phyloP scores from a whole-genome alignment of 768 basidiomycete genomes.

The Macrolepiota fuliginosa region DNA sequence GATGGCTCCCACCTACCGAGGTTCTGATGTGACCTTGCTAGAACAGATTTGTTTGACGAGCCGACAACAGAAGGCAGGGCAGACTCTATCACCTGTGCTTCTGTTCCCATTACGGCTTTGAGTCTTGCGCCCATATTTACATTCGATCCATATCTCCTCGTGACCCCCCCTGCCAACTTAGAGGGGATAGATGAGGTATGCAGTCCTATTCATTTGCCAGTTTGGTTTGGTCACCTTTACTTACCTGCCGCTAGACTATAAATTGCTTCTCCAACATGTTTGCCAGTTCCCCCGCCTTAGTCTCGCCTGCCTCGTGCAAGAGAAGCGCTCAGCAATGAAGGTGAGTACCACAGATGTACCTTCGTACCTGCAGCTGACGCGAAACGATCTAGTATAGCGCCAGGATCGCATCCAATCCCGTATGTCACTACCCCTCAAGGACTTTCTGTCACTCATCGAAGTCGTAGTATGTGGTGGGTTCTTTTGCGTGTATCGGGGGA shows the following conservation, averaged over 20 bases:
- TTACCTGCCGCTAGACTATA: constrained; percentile 2
- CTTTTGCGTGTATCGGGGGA: constrained; percentile 80
- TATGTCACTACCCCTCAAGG: constrained; percentile 7
- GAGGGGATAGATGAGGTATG: constrained; percentile 10
- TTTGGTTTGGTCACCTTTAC: constrained; percentile 2
- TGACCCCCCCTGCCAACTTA: background rate
- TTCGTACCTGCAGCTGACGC: background rate
- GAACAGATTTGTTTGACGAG: background rate
- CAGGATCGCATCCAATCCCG: constrained; percentile 29
- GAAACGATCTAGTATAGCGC: constrained; percentile 24
- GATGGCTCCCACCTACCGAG: background rate
- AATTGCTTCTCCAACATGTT: background rate
- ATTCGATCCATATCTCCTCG: constrained; percentile 3
- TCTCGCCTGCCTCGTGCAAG: background rate
- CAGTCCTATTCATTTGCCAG: background rate
- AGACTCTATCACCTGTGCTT: background rate
- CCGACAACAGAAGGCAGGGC: background rate
- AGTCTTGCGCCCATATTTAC: background rate
- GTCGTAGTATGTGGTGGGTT: constrained; percentile 67
- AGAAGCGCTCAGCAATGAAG: constrained; percentile 11
- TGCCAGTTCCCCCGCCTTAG: constrained; percentile 4
- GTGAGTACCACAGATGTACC: constrained; percentile 1
- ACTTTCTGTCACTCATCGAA: background rate
- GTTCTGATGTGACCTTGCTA: background rate
- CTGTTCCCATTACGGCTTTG: background rate